phyloP scores from a whole-genome alignment of 257 asterid species.

The Nicotiana tabacum region DNA sequence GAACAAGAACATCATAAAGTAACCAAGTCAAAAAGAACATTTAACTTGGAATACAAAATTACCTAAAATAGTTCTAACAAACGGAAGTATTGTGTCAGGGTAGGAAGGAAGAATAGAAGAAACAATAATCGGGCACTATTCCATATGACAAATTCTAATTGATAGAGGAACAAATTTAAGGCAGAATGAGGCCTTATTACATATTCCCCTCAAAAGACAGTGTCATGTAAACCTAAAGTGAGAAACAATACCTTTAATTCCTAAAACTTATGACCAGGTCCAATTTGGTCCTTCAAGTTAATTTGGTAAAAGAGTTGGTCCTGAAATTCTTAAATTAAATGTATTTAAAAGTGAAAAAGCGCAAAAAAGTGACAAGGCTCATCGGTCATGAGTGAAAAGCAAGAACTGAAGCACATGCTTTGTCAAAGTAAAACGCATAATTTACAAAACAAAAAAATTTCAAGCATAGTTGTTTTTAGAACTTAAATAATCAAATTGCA shows the following conservation, averaged over 20 bases:
- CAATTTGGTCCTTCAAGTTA: background rate
- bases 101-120: background rate
- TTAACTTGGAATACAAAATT: too few species aligned
- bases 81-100: too few species aligned
- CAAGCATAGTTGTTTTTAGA: background rate
- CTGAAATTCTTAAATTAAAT: background rate
- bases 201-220: background rate
- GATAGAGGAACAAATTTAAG: background rate
- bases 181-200: background rate
- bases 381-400: too few species aligned
- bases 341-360: too few species aligned
- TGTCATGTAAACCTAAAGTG: background rate
- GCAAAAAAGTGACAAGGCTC: too few species aligned
- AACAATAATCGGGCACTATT: background rate
- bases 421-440: background rate
- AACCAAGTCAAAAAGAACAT: too few species aligned
- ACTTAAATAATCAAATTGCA: background rate
- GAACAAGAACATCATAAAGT: too few species aligned
- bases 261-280: background rate
- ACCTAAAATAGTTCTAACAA: too few species aligned
- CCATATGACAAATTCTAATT: background rate
- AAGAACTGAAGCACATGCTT: background rate
- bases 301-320: background rate
- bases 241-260: background rate
- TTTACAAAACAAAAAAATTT: background rate